Percentiles rank a stretch among this genome's conserved stretches.
Conservation (phyloP, 768 basidiomycete genomes). For the Lactarius vividus region DNA sequence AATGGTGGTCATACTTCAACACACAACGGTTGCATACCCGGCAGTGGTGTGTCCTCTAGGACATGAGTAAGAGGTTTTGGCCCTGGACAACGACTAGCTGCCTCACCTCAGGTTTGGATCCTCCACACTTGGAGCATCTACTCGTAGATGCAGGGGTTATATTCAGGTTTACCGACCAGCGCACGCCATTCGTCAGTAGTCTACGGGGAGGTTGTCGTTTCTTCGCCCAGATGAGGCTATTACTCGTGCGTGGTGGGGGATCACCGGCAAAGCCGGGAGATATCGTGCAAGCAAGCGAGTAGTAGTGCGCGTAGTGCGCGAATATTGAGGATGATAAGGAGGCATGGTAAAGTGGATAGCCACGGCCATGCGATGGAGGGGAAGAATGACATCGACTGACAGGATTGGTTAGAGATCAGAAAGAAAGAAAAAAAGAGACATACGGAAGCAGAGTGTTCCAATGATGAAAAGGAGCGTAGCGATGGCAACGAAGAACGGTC, state of each 20-base stretch:
- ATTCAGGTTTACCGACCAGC: conserved; percentile 48
- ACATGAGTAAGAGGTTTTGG: background rate
- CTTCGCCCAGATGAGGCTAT: conserved; percentile 57
- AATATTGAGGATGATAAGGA: conserved; percentile 74
- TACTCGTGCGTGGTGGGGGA: conserved; percentile 41
- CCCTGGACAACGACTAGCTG: background rate
- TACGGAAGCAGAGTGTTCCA: conserved; percentile 80
- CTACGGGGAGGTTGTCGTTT: conserved; percentile 33
- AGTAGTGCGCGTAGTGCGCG: conserved; percentile 87
- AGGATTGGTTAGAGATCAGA: background rate
- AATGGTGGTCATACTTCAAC: conserved; percentile 88
- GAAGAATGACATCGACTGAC: conserved; percentile 76
- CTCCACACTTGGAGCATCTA: conserved; percentile 25
- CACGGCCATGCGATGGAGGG: conserved; percentile 57
- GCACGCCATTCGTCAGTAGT: conserved; percentile 41
- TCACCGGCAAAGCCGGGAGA: conserved; percentile 79
- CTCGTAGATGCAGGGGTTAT: conserved; percentile 47
- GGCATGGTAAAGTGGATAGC: conserved; percentile 62
- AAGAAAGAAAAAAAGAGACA: conserved; percentile 36
- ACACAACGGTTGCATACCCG: conserved; percentile 88
- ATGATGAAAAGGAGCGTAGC: conserved; percentile 67
- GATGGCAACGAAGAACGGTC: conserved; percentile 85
- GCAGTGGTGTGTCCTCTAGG: conserved; percentile 89
- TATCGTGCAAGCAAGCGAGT: conserved; percentile 74
- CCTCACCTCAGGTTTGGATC: conserved; percentile 23